phyloP scores from a whole-genome alignment of 352 stramenopile species.

The Poterioochromonas sp. region DNA sequence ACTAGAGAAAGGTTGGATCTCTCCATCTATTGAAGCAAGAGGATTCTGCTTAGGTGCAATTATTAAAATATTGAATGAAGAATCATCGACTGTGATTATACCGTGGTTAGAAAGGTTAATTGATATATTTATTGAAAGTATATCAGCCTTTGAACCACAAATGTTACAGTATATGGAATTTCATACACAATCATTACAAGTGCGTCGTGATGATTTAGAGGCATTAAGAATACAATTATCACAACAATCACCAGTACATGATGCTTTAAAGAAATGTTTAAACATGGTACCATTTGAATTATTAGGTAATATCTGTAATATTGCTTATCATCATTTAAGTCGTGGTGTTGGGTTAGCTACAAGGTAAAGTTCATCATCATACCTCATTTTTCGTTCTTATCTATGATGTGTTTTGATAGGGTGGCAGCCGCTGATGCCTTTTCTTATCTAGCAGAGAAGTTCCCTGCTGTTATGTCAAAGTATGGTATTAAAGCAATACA shows the following conservation, averaged over 20 bases:
- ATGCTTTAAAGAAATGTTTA: slow-evolving; percentile 20
- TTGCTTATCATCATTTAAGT: not conserved
- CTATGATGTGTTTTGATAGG: too few species aligned
- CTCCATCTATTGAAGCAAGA: slow-evolving; percentile 4
- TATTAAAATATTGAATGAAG: not conserved
- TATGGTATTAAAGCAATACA: not conserved
- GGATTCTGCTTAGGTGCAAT: slow-evolving; percentile 4
- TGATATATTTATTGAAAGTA: slow-evolving; percentile 13
- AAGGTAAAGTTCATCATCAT: too few species aligned
- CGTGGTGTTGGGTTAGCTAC: slow-evolving; percentile 25
- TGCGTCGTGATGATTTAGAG: slow-evolving; percentile 3
- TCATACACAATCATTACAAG: not conserved
- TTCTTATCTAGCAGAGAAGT: not conserved
- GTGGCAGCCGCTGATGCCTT: slow-evolving; percentile 17
- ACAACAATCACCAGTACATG: not conserved
- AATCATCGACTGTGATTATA: not conserved
- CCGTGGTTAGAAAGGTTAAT: not conserved
- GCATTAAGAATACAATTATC: not conserved
- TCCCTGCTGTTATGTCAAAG: not conserved
- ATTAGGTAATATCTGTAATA: not conserved
- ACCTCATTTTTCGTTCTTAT: too few species aligned
- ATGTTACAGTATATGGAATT: slow-evolving; percentile 29
- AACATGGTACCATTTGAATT: not conserved
- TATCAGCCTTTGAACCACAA: slow-evolving; percentile 23
- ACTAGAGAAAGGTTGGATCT: slow-evolving; percentile 1